Evolutionary conservation across 2,329 filamentous ascomycete species (phyloP), one percentile per base, ranked within the genome.

Genomic region (Sporothrix dimorphospora): DNA sequence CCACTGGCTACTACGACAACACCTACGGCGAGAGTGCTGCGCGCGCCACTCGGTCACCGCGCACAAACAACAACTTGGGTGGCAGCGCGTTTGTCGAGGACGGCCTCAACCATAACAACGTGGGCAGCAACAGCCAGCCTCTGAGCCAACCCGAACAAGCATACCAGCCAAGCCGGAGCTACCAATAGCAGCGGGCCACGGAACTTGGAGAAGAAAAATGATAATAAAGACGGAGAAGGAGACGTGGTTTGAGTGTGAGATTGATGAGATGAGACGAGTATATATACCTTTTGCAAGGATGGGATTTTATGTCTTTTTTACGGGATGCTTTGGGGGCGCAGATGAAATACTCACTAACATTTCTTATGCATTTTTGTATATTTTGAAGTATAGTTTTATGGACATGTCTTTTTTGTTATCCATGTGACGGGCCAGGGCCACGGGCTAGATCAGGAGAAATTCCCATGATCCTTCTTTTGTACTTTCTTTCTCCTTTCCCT

Each of bases 21-120:
- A 47, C 59, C 27, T 75, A 75, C 47, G 70, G 69, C 72, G 57
- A 73, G 72, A 75, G 73, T 30, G 73, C 74, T 0, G 72, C 74
- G 1, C 73, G 73, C 8, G 74, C 74, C 0, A 75, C 74, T 0
- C 72, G 73, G 9, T 3, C 24, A 1, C 24, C 70, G 11, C 71
- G 74, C 21, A 21, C 38, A n/a, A 57, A 59, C 53, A 34, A 24
- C n/a, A 72, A 57, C 42, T 7, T 42, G 7, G 34, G 19, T 6
- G 42, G 53, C 53, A 63, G 42, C 34, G 53, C 71, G 2, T 61
- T 71, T 19, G 38, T 19, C 16, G 68, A 72, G 21, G 27, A 40
- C 55, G 42, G 16, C 27, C 24, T 63, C 49, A 65, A 42, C 14
- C n/a, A n/a, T n/a, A 55, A 21, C 55, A 40, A 47, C 34, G n/a